Evolutionary conservation across 805 yeast genomes (phyloP).

Genomic region (Suhomyces faveliae): DNA sequence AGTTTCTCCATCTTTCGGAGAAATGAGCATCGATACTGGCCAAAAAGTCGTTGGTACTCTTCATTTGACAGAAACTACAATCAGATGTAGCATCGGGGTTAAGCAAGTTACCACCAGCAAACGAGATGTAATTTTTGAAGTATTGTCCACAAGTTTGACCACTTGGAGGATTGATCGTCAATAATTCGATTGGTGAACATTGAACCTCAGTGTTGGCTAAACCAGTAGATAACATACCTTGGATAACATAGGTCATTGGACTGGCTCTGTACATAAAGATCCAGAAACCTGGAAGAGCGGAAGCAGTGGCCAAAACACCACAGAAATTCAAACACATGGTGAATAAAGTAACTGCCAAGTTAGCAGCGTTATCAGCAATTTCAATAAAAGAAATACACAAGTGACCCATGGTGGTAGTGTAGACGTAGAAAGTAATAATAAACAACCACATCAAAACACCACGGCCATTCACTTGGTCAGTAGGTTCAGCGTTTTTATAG

Average conservation of each 20-base stretch:
- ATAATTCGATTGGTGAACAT: conserved; percentile 29
- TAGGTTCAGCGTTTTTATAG: conserved; percentile 50
- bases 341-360: conserved; percentile 54
- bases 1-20: conserved; percentile 63
- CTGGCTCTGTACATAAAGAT: conserved; percentile 75
- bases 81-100: conserved; percentile 48
- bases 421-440: conserved; percentile 46
- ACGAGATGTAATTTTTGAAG: conserved; percentile 41
- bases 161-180: conserved; percentile 38
- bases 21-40: conserved; percentile 41
- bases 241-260: conserved; percentile 70
- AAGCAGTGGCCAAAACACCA: conserved; percentile 67
- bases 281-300: conserved; percentile 79
- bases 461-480: conserved; percentile 50
- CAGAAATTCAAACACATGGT: conserved; percentile 68
- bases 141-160: conserved; percentile 67
- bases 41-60: conserved; percentile 60
- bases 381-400: conserved; percentile 59
- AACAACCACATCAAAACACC: conserved; percentile 57
- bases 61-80: conserved; percentile 55
- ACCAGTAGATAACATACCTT: conserved; percentile 53
- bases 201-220: conserved; percentile 39
- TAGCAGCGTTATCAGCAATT: conserved; percentile 62
- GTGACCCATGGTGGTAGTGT: conserved; percentile 58
- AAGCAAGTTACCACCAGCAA: conserved; percentile 53